phyloP scores from a whole-genome alignment of 2,329 filamentous ascomycete species.

The Aureobasidium melanogenum region DNA sequence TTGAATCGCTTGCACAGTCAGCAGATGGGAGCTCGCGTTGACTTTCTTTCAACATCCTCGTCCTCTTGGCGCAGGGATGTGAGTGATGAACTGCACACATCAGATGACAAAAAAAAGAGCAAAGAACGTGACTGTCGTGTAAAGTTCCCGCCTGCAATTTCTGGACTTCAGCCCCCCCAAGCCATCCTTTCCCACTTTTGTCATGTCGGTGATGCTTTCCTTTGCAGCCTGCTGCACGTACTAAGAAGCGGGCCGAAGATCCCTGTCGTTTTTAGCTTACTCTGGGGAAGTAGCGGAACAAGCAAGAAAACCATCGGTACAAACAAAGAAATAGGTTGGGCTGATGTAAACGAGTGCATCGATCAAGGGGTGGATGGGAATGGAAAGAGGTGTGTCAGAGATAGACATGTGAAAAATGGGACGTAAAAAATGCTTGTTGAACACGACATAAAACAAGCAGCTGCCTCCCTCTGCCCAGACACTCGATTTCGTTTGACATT shows the following conservation, averaged over 20 bases:
- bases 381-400: constrained; percentile 7
- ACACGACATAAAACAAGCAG: background rate
- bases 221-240: background rate
- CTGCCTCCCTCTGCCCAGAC: background rate
- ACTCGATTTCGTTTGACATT: background rate
- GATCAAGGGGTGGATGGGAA: constrained; percentile 7
- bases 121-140: constrained; percentile 10
- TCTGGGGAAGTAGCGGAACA: constrained; percentile 12
- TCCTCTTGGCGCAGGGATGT: background rate
- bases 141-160: background rate
- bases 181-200: background rate
- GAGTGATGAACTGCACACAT: background rate
- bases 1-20: background rate
- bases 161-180: background rate
- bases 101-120: constrained; percentile 2
- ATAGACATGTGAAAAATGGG: background rate
- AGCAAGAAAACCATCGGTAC: background rate
- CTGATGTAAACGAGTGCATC: background rate
- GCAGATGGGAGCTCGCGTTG: background rate
- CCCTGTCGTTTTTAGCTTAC: constrained; percentile 8
- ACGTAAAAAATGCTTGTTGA: background rate
- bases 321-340: constrained; percentile 4
- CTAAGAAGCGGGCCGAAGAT: constrained; percentile 9
- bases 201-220: background rate
- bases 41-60: background rate